A percentile compares a stretch with the other conserved stretches of the same genome.
phyloP scores from a whole-genome alignment of 2,329 filamentous ascomycete genomes.

The Aspergillus pseudonomiae region DNA sequence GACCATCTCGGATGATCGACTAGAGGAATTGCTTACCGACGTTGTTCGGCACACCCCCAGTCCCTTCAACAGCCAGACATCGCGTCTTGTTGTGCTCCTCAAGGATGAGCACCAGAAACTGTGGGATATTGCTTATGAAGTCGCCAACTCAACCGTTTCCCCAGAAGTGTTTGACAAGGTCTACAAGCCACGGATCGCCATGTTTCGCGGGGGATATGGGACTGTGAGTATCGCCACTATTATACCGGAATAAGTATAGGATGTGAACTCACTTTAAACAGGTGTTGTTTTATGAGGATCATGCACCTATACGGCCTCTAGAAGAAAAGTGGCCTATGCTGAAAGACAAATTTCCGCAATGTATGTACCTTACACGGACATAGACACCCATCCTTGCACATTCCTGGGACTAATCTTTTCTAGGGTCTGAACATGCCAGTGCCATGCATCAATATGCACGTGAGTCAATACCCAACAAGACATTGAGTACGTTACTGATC shows the following conservation, averaged over 20 bases:
- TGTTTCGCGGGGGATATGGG: constrained; percentile 63
- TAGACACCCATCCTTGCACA: not conserved
- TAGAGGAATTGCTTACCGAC: constrained; percentile 41
- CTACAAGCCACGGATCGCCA: not conserved
- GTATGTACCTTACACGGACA: constrained; percentile 32
- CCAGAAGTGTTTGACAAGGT: not conserved
- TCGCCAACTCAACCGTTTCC: not conserved
- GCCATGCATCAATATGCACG: constrained; percentile 79
- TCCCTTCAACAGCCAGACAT: constrained; percentile 87
- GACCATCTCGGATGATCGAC: constrained; percentile 39
- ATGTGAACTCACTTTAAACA: constrained; percentile 16
- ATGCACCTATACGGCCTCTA: constrained; percentile 64
- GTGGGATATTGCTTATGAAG: constrained; percentile 68
- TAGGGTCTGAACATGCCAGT: constrained; percentile 68
- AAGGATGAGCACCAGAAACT: constrained; percentile 83
- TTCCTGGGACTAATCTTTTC: not conserved
- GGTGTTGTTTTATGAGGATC: constrained; percentile 85
- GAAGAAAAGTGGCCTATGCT: constrained; percentile 72
- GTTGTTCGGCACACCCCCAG: constrained; percentile 72
- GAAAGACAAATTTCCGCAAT: constrained; percentile 77
- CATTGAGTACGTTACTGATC: not conserved
- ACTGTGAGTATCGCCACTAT: constrained; percentile 55
- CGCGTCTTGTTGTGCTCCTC: constrained; percentile 76
- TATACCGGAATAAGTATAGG: too few species aligned
- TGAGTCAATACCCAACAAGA: constrained; percentile 24